phyloP scores from a whole-genome alignment of 805 yeast species.

The Lachancea sp. region DNA sequence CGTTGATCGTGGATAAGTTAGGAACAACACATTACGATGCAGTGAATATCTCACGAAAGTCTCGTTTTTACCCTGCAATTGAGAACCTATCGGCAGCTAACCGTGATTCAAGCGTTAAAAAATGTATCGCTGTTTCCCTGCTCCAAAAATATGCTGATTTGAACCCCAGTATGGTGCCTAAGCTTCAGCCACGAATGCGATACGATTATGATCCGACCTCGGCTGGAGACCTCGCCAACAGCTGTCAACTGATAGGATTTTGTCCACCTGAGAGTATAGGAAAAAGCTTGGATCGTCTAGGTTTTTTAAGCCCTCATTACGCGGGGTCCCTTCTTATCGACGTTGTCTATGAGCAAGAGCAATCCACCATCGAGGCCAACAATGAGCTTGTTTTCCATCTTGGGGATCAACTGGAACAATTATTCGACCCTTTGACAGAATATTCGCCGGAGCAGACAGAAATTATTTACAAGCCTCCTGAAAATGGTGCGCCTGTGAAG shows the following conservation, averaged over 20 bases:
- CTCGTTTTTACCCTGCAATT: conserved; percentile 75
- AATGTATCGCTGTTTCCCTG: conserved; percentile 68
- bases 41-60: conserved; percentile 49
- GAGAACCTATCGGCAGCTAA: conserved; percentile 51
- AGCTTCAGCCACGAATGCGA: conserved; percentile 10
- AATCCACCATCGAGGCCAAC: conserved; percentile 52
- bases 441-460: conserved; percentile 89
- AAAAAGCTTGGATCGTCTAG: conserved; percentile 44
- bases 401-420: conserved; percentile 81
- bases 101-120: conserved; percentile 54
- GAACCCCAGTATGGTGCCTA: conserved; percentile 24
- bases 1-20: conserved; percentile 52
- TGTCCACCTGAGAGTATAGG: conserved; percentile 54
- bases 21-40: conserved; percentile 60
- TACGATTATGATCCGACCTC: conserved; percentile 70
- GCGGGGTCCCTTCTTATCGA: conserved; percentile 58
- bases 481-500: conserved; percentile 10
- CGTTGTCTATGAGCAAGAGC: conserved; percentile 59
- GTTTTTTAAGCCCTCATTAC: conserved; percentile 47
- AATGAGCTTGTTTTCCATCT: conserved; percentile 68
- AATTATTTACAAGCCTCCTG: conserved; percentile 59
- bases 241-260: conserved; percentile 46
- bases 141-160: conserved; percentile 61
- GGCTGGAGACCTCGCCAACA: conserved; percentile 74
- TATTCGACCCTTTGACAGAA: conserved; percentile 85